Conservation (phyloP, 345 rosid species). For the Salix exigua region DNA sequence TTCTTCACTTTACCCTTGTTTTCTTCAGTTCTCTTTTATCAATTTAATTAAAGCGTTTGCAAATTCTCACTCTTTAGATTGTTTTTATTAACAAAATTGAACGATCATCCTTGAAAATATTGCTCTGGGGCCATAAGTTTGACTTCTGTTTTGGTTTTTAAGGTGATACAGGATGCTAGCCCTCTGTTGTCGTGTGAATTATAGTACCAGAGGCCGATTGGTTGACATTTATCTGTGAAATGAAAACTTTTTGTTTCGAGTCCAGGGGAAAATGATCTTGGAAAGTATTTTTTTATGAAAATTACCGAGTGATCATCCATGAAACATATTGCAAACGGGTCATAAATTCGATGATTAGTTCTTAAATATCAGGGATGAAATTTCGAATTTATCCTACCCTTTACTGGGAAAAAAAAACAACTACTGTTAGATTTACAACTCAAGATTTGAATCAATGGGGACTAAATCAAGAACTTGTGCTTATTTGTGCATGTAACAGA, state of each 20-base stretch:
- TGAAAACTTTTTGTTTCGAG: background rate
- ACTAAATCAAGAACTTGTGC: background rate
- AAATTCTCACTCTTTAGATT: background rate
- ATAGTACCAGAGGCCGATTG: background rate
- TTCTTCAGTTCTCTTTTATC: no score
- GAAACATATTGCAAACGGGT: background rate
- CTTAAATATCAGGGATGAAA: no score
- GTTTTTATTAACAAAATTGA: background rate
- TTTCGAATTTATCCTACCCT: no score
- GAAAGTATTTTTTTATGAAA: no score
- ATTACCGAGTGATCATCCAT: no score
- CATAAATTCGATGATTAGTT: no score
- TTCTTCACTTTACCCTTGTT: background rate
- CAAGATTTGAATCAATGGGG: background rate
- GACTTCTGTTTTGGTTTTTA: background rate
- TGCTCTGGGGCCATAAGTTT: background rate
- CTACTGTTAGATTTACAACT: background rate
- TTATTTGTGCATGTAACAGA: conserved; percentile 28
- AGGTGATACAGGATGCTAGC: background rate
- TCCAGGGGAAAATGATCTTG: no score
- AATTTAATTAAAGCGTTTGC: background rate
- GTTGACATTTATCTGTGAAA: background rate
- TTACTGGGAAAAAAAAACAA: no score
- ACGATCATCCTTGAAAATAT: background rate
- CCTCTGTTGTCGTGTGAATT: background rate